Evolutionary conservation across 2,329 filamentous ascomycete species (phyloP).

Genomic region (Colletotrichum coccodes): DNA sequence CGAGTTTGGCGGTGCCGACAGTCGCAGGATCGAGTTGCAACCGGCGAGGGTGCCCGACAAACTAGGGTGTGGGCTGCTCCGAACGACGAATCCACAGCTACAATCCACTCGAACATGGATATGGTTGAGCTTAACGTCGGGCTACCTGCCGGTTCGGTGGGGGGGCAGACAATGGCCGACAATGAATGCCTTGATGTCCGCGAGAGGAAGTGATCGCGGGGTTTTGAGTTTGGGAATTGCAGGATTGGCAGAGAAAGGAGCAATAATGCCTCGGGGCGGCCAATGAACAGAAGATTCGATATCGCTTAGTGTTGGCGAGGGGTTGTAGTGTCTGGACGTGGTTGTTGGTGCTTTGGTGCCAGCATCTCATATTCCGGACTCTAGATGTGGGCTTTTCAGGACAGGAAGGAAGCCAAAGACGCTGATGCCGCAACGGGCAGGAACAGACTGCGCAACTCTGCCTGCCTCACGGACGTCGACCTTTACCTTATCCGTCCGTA

Average conservation of each 20-base stretch:
- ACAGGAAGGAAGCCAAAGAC: too few species aligned
- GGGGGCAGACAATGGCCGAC: not conserved
- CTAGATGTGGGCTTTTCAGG: too few species aligned
- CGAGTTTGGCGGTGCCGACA: not conserved
- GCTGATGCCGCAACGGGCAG: not conserved
- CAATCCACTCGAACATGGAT: constrained; percentile 14
- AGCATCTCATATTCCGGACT: too few species aligned
- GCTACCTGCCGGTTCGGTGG: constrained; percentile 15
- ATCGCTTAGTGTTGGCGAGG: not conserved
- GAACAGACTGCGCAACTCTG: not conserved
- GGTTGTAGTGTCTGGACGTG: not conserved
- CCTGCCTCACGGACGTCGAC: not conserved
- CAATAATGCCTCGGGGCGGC: not conserved
- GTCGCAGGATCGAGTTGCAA: not conserved
- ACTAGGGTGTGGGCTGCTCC: not conserved
- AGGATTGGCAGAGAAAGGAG: not conserved
- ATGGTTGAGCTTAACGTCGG: constrained; percentile 22
- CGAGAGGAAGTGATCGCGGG: constrained; percentile 18
- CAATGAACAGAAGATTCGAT: not conserved
- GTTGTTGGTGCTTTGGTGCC: not conserved
- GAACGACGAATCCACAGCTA: not conserved
- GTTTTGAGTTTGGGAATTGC: not conserved
- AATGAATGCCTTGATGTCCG: not conserved
- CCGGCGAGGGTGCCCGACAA: not conserved
- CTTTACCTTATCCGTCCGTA: not conserved